Percentiles rank a stretch among this genome's conserved stretches.
Evolutionary conservation across 2,329 filamentous ascomycete genomes (phyloP).

Genomic region (Helotiales sp.): DNA sequence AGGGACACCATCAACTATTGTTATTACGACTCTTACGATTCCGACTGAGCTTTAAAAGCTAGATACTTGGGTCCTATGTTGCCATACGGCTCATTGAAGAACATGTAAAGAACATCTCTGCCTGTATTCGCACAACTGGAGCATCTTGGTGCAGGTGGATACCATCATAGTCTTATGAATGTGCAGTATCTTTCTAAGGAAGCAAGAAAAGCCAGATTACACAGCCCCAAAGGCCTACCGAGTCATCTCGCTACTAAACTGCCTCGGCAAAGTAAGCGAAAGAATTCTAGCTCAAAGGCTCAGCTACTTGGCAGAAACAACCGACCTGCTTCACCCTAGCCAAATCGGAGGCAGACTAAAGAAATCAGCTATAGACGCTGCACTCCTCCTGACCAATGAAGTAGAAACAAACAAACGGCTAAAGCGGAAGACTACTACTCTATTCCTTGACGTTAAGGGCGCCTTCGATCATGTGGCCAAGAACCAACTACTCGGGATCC

Average conservation of each 20-base stretch:
- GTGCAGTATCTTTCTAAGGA: no score
- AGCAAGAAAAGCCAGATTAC: not conserved
- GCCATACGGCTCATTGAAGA: no score
- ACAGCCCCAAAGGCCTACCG: not conserved
- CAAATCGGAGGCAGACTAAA: slow-evolving; percentile 10
- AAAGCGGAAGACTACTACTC: not conserved
- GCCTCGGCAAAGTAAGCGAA: not conserved
- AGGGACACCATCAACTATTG: no score
- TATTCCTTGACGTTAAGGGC: slow-evolving; percentile 17
- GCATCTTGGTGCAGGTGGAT: no score
- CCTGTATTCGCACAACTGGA: no score
- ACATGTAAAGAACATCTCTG: no score
- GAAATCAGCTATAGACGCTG: slow-evolving; percentile 16
- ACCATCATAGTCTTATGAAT: no score
- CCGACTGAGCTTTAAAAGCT: no score
- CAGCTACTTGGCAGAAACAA: slow-evolving; percentile 16
- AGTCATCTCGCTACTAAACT: not conserved
- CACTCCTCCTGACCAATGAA: not conserved
- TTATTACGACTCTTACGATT: no score
- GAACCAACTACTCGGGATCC: slow-evolving; percentile 12
- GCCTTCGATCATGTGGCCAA: slow-evolving; percentile 11
- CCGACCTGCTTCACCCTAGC: slow-evolving; percentile 4
- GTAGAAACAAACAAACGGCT: not conserved
- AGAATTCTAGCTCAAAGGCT: slow-evolving; percentile 5
- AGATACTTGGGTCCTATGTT: no score